Conservation (phyloP, 2,329 filamentous ascomycete species). For the Aspergillus alliaceus region DNA sequence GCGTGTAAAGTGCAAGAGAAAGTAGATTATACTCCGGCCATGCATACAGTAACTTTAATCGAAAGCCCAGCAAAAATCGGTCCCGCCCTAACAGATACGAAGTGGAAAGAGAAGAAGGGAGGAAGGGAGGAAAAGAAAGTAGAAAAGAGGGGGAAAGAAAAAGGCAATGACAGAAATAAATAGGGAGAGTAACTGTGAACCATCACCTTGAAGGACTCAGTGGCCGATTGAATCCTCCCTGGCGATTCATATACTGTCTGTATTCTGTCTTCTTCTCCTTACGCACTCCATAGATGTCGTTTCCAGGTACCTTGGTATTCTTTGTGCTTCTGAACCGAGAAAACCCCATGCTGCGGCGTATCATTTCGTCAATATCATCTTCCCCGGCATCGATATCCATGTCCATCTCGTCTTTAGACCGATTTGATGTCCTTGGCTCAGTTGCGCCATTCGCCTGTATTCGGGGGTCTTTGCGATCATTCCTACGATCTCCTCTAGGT, state of each 20-base stretch:
- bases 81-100: conserved; percentile 10
- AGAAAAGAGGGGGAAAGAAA: conserved; percentile 6
- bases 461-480: conserved; percentile 30
- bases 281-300: conserved; percentile 75
- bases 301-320: conserved; percentile 82
- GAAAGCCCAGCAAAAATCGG: conserved; percentile 5
- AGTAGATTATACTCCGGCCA: conserved; percentile 30
- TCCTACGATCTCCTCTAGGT: conserved; percentile 31
- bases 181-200: neutral
- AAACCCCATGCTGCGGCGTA: conserved; percentile 90
- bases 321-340: conserved; percentile 83
- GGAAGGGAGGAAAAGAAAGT: conserved; percentile 2
- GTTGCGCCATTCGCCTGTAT: conserved; percentile 25
- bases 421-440: conserved; percentile 18
- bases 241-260: conserved; percentile 82
- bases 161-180: conserved; percentile 1
- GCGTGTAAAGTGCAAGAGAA: neutral
- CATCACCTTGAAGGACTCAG: conserved; percentile 46
- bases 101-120: neutral
- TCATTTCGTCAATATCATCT: conserved; percentile 69
- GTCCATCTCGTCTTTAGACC: conserved; percentile 36
- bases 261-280: conserved; percentile 96
- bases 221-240: conserved; percentile 52
- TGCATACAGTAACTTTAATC: conserved; percentile 24
- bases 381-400: conserved; percentile 49